These are phyloP conservation scores for Microcera coccophila DNA, from an alignment of 2,329 filamentous ascomycete genomes.

Conservation along the genomic window DNA sequence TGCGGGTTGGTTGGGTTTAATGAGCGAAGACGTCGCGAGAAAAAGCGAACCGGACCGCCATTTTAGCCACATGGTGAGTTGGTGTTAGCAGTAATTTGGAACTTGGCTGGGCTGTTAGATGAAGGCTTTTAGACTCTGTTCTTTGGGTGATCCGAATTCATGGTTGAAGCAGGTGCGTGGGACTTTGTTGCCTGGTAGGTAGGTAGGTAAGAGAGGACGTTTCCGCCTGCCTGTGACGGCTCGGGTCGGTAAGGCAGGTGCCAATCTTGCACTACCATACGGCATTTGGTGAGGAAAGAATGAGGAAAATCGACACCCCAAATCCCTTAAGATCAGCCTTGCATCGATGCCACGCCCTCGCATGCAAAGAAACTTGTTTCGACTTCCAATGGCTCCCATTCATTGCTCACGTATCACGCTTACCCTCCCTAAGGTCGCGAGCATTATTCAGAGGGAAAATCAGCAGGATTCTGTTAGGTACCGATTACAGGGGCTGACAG, in stretches of 20 bases:
- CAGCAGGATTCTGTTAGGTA: background rate
- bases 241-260: background rate
- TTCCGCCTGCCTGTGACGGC: background rate
- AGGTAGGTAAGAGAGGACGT: background rate
- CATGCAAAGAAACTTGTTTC: background rate
- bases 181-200: background rate
- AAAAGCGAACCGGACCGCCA: background rate
- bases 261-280: background rate
- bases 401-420: background rate
- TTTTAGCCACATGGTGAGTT: background rate
- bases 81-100: no score
- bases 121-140: no score
- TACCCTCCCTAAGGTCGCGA: no score
- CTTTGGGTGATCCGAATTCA: background rate
- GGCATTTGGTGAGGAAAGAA: no score
- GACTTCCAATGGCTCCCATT: conserved; percentile 1
- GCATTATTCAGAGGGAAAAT: background rate
- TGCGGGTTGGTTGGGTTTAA: background rate
- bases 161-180: background rate
- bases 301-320: no score
- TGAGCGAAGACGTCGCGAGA: background rate
- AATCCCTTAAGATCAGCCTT: no score
- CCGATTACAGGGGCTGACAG: background rate
- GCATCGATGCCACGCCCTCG: background rate
- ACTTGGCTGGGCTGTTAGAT: no score